A percentile compares a stretch with the other conserved stretches of the same genome.
Conservation (phyloP, 2,329 filamentous ascomycete species). For the Fonsecaea monophora region DNA sequence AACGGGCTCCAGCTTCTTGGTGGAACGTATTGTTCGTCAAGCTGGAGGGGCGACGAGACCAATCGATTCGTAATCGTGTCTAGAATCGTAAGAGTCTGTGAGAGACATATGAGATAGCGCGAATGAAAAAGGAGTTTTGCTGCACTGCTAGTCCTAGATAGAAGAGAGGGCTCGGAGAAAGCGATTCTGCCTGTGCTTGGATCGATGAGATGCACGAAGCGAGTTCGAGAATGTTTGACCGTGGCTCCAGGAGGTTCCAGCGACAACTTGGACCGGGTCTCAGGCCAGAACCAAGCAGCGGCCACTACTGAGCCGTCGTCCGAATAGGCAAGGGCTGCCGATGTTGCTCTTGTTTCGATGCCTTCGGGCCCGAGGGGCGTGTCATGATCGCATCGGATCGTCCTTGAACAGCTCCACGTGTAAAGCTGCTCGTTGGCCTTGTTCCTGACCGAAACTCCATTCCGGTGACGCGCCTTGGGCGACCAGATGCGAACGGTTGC, state of each 20-base stretch:
- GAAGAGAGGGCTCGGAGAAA: slow-evolving; percentile 71
- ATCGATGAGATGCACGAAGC: slow-evolving; percentile 76
- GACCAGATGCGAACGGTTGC: slow-evolving; percentile 80
- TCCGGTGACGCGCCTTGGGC: slow-evolving; percentile 71
- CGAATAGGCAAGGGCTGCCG: slow-evolving; percentile 77
- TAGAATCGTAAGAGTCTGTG: slow-evolving; percentile 76
- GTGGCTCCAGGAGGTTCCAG: neutral
- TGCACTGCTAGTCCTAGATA: slow-evolving; percentile 71
- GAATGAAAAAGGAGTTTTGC: slow-evolving; percentile 74
- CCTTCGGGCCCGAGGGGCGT: slow-evolving; percentile 40
- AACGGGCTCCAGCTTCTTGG: slow-evolving; percentile 20
- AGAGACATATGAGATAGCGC: slow-evolving; percentile 76
- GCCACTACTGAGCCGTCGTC: slow-evolving; percentile 85
- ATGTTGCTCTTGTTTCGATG: slow-evolving; percentile 15
- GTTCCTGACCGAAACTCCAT: slow-evolving; percentile 60
- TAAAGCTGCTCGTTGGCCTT: slow-evolving; percentile 65
- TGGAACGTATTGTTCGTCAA: slow-evolving; percentile 23
- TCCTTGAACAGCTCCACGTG: slow-evolving; percentile 75
- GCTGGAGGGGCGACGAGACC: slow-evolving; percentile 17
- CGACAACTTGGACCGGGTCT: slow-evolving; percentile 50
- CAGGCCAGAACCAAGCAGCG: slow-evolving; percentile 53
- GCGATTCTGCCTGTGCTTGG: slow-evolving; percentile 70
- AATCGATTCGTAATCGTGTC: slow-evolving; percentile 68
- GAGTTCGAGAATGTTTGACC: slow-evolving; percentile 50
- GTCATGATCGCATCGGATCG: slow-evolving; percentile 46